Percentiles rank a stretch among this genome's conserved stretches.
Evolutionary conservation across 208 protist species (phyloP).

Genomic region (Crithidia mellificae): DNA sequence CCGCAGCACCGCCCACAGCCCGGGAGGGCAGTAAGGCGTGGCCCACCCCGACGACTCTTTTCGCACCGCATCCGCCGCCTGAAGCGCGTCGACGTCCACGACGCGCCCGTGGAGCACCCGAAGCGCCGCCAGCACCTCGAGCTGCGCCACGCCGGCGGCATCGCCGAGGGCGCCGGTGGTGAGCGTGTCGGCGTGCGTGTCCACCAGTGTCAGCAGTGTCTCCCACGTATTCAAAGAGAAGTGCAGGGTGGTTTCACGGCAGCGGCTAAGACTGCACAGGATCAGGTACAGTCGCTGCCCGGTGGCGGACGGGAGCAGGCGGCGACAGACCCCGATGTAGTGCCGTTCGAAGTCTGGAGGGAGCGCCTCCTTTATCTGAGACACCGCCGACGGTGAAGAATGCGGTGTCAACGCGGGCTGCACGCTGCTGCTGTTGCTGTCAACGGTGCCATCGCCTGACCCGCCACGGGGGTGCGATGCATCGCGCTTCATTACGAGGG

Average conservation of each 20-base stretch:
- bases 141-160: slow-evolving; percentile 10
- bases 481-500: slow-evolving; percentile 3
- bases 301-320: slow-evolving; percentile 26
- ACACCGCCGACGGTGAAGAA: not conserved
- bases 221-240: slow-evolving; percentile 17
- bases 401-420: not conserved
- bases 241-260: slow-evolving; percentile 1
- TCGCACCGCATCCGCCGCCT: slow-evolving; percentile 10
- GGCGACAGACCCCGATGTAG: slow-evolving; percentile 24
- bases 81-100: slow-evolving; percentile 13
- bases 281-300: slow-evolving; percentile 34
- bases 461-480: not conserved
- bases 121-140: slow-evolving; percentile 32
- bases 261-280: slow-evolving; percentile 25
- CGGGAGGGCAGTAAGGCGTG: slow-evolving; percentile 27
- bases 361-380: not conserved
- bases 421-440: not conserved
- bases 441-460: too few species aligned
- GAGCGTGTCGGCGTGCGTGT: slow-evolving; percentile 29
- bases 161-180: slow-evolving; percentile 22
- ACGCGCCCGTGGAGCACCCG: slow-evolving; percentile 9
- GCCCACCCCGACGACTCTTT: slow-evolving; percentile 9
- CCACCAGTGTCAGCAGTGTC: slow-evolving; percentile 16
- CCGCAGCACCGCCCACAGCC: slow-evolving; percentile 27
- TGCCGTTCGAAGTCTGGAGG: slow-evolving; percentile 21